Base-by-base conservation (phyloP, 257 asterid species). In the Solanum tarijense region DNA sequence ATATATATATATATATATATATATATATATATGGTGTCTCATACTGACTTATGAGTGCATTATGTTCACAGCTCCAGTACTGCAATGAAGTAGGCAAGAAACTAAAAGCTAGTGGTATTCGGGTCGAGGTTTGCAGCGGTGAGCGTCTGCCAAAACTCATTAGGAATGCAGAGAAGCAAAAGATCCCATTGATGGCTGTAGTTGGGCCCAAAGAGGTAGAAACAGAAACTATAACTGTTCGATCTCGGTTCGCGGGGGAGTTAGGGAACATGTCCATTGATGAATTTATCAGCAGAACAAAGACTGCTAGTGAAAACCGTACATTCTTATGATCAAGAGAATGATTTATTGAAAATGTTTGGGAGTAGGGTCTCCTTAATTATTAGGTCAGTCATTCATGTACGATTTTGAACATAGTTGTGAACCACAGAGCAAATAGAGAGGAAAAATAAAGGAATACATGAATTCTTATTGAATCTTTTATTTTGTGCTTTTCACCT, bases 131-230 rank as follows among this genome's bases (percentile, higher is more conserved):
- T 43, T 91, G 96, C 96, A 89, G 95, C 6, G 98, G 98, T 0
- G 98, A 92, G 90, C 94, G 99, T 38, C 92, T 97, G 86, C 92
- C 98, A 2, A 97, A 97, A 90, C 98, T 97, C 73, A 95, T 97
- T 55, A 93, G 98, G 88, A 96, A 90, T 62, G 93, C 98, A 5
- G 98, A 96, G 90, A 97, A 93, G 91, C 98, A 93, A 78, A 96
- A 96, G 89, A 92, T 96, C 83, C 98, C 99, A 48, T 88, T 97
- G 91, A 97, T 96, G 98, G 98, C 96, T 69, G 98, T 97, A 3
- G 97, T 96, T 71, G 99, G 99, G 35, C 95, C 93, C 5, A 96
- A 92, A 89, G 99, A 97, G 91, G 95, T 89, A 5, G 98, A 95
- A 88, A 94, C 93, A 9, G 87, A 91, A 73, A 92, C 96, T 0